These are phyloP conservation scores for Neurospora sp. DNA, from an alignment of 495 filamentous ascomycete genomes.

Conservation along the genomic window DNA sequence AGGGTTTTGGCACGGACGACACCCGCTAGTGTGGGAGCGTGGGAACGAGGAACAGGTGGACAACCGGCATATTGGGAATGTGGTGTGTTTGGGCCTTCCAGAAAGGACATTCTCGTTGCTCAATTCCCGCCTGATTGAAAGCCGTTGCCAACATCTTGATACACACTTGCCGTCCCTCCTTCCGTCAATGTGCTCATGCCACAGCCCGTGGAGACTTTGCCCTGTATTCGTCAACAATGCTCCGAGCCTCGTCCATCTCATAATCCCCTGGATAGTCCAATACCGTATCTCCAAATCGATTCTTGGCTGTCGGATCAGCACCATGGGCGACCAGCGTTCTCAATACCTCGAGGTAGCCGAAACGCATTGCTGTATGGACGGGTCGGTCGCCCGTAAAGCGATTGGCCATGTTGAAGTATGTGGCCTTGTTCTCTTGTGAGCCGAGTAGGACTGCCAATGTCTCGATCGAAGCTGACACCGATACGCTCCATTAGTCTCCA, in stretches of 20 bases:
- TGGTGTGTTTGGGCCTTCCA: background rate
- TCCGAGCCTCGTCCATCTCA: constrained; percentile 15
- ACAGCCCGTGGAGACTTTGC: background rate
- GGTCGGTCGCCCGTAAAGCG: constrained; percentile 21
- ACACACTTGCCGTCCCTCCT: background rate
- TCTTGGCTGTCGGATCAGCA: constrained; percentile 20
- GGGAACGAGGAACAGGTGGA: background rate
- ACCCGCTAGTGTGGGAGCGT: background rate
- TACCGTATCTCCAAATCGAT: constrained; percentile 21
- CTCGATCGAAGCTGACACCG: constrained; percentile 16
- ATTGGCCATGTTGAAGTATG: constrained; percentile 24
- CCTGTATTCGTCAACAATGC: constrained; percentile 12
- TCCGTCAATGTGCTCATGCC: background rate
- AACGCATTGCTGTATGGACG: constrained; percentile 21
- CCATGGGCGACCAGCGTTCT: constrained; percentile 14
- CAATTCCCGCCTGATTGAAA: background rate
- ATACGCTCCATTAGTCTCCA: background rate
- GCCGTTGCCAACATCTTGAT: background rate
- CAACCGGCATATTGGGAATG: background rate
- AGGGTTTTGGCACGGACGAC: background rate
- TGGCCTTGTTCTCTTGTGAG: constrained; percentile 4
- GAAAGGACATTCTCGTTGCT: background rate
- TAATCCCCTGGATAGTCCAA: constrained; percentile 19
- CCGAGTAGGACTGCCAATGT: constrained; percentile 12
- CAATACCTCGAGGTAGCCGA: constrained; percentile 17